phyloP scores from a whole-genome alignment of 2,329 filamentous ascomycete species.

The Aquanectria penicillioides region DNA sequence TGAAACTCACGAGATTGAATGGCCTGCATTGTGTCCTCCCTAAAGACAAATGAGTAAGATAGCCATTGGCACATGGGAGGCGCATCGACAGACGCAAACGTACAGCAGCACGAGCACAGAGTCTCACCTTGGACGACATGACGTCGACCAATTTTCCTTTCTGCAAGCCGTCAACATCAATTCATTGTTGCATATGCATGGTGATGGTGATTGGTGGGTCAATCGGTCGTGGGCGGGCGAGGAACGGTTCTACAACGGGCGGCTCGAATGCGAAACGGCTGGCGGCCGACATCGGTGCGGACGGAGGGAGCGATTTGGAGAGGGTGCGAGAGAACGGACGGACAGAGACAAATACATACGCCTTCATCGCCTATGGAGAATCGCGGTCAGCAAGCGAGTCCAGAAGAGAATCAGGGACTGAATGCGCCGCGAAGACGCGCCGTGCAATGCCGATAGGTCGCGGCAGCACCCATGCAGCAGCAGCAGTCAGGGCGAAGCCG shows the following conservation, averaged over 20 bases:
- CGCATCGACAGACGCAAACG: too few species aligned
- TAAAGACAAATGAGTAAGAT: constrained; percentile 10
- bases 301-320: neutral
- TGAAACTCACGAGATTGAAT: constrained; percentile 12
- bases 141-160: constrained; percentile 23
- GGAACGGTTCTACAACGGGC: too few species aligned
- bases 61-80: neutral
- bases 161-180: neutral
- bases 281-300: neutral
- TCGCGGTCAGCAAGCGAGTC: neutral
- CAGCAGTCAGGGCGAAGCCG: constrained; percentile 1
- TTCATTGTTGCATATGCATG: neutral
- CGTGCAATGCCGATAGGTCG: neutral
- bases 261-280: neutral
- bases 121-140: constrained; percentile 13
- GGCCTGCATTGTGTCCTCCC: constrained; percentile 28
- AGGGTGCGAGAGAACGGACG: too few species aligned
- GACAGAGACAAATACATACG: neutral
- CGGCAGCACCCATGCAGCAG: constrained; percentile 8
- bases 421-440: neutral
- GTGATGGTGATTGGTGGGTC: too few species aligned
- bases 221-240: too few species aligned
- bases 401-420: neutral
- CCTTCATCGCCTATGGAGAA: constrained; percentile 7
- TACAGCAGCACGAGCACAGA: constrained; percentile 17